Evolutionary conservation across 2,329 filamentous ascomycete genomes (phyloP).

Genomic region (Akanthomyces lecanii): DNA sequence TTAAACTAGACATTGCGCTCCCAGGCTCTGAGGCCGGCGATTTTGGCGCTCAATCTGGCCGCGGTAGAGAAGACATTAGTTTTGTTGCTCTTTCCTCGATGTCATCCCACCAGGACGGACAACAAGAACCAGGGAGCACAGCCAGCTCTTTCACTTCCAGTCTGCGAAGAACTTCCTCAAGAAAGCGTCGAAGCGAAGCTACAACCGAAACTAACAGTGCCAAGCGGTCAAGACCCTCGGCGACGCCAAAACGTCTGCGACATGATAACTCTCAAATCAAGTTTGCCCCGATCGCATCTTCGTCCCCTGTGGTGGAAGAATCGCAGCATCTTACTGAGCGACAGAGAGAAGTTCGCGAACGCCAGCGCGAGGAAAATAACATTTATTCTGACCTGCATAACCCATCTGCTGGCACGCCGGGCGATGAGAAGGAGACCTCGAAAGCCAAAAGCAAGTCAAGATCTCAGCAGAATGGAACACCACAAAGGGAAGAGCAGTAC

Average conservation of each 20-base stretch:
- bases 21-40: conserved; percentile 41
- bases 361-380: conserved; percentile 62
- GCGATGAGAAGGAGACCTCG: conserved; percentile 11
- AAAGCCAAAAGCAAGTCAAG: conserved; percentile 17
- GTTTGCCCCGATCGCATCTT: conserved; percentile 65
- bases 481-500: conserved; percentile 40
- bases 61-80: conserved; percentile 45
- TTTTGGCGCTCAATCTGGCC: conserved; percentile 35
- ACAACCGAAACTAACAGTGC: not conserved
- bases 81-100: conserved; percentile 29
- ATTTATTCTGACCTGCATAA: conserved; percentile 63
- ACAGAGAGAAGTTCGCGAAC: conserved; percentile 72
- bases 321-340: conserved; percentile 75
- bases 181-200: conserved; percentile 16
- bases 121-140: conserved; percentile 11
- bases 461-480: conserved; percentile 39
- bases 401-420: conserved; percentile 9
- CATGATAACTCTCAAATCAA: conserved; percentile 82
- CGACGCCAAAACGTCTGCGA: conserved; percentile 54
- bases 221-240: conserved; percentile 24
- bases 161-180: conserved; percentile 21
- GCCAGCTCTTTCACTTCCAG: conserved; percentile 18
- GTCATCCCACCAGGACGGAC: conserved; percentile 26
- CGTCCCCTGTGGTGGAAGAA: conserved; percentile 48
- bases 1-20: conserved; percentile 45